Percentiles rank a stretch among this genome's conserved stretches.
Evolutionary conservation across 345 rosid species (phyloP).

Genomic region (Syzygium oleosum): DNA sequence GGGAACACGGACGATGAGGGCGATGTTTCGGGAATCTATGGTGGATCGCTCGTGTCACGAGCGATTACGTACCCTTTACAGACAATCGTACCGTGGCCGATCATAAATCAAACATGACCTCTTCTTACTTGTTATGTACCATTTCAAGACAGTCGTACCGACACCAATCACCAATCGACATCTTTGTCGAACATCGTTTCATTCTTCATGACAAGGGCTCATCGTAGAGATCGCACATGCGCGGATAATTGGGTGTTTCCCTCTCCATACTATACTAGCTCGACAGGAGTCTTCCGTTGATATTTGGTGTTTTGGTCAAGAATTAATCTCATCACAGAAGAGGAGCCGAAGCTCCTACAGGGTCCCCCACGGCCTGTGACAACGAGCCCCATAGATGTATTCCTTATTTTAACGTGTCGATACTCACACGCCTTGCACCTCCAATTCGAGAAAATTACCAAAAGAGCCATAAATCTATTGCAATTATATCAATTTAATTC

Average conservation of each 20-base stretch:
- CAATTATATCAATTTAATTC: too few species aligned
- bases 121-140: too few species aligned
- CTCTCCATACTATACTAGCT: neutral
- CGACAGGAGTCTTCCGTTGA: too few species aligned
- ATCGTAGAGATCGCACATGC: neutral
- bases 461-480: too few species aligned
- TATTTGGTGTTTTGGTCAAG: too few species aligned
- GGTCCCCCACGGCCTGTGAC: too few species aligned
- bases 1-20: neutral
- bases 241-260: neutral
- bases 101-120: neutral
- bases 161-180: neutral
- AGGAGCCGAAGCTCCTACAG: too few species aligned
- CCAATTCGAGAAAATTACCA: too few species aligned
- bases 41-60: neutral
- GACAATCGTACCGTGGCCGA: neutral
- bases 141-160: neutral
- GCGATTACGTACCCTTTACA: neutral
- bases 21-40: neutral
- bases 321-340: too few species aligned
- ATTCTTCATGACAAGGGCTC: neutral
- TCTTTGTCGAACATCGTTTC: neutral
- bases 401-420: too few species aligned
- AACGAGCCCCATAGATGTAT: too few species aligned
- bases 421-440: accelerated